Conservation (phyloP, 148 eudicot genomes). For the Chenopodium formosanum region DNA sequence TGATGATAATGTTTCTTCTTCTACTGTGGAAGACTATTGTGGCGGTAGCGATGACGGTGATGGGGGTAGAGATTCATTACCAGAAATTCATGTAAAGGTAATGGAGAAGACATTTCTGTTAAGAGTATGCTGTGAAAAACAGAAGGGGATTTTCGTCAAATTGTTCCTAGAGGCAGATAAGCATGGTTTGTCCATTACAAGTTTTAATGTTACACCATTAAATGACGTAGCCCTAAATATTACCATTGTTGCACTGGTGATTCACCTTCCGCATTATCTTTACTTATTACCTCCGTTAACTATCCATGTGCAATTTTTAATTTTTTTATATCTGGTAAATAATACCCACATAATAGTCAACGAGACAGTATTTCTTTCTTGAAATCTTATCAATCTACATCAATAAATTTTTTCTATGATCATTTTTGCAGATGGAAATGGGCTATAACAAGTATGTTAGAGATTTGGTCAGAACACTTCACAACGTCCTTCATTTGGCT, state of each 20-base stretch:
- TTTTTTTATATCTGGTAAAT: too few species aligned
- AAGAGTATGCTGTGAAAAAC: slow-evolving; percentile 33
- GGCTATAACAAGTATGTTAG: too few species aligned
- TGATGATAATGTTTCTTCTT: background rate
- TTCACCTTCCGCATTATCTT: background rate
- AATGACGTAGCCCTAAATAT: slow-evolving; percentile 17
- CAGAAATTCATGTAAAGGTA: slow-evolving; percentile 23
- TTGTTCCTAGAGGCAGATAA: slow-evolving; percentile 27
- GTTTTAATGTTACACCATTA: slow-evolving; percentile 15
- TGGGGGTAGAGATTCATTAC: background rate
- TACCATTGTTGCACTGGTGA: slow-evolving; percentile 51
- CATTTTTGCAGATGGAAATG: too few species aligned
- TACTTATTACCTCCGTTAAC: too few species aligned
- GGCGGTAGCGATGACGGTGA: background rate
- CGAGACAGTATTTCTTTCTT: too few species aligned
- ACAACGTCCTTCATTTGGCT: too few species aligned
- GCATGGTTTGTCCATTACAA: slow-evolving; percentile 20
- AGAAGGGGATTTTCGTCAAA: slow-evolving; percentile 22
- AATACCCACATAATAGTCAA: too few species aligned
- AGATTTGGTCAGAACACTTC: too few species aligned
- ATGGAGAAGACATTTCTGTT: slow-evolving; percentile 33
- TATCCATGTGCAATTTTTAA: too few species aligned
- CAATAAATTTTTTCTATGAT: too few species aligned
- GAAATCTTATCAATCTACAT: too few species aligned
- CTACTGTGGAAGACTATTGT: background rate